Evolutionary conservation across 108 stramenopile genomes (phyloP), one percentile per base, ranked within the genome.

Genomic region (Pseudonitzschia pungens): DNA sequence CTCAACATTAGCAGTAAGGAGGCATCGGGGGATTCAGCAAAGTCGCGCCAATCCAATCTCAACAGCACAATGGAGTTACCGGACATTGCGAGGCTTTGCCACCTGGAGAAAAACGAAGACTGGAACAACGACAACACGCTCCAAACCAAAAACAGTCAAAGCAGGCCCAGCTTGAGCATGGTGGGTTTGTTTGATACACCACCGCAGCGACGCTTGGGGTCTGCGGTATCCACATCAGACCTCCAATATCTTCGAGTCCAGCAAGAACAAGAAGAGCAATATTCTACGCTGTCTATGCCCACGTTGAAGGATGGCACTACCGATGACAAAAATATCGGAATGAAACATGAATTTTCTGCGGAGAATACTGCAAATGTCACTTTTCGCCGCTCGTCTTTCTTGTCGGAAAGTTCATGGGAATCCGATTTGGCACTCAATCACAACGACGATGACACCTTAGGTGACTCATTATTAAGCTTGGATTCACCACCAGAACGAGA

Each of bases 231-330:
- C 16, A 48, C 45, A 12, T 12, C 45, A 11, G 45, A 48, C 22
- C 54, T 55, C 4, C 4, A 36, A 36, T 6, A 36, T 6, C 24
- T 55, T 24, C 12, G 20, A 2, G 2, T 11, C 2, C 54, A 55
- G 20, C 2, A 55, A 5, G 54, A 26, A 24, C 24, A 55, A 1
- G 54, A 55, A 10, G 10, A 55, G 12, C 16, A 24, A 12, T 11
- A 24, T 55, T 48, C 45, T 12, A 11, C 45, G 45, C 54, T 55
- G 24, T 55, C 54, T 24, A 55, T 55, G 24, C 54, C 54, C 54
- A 26, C 12, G 10, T 55, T 55, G 54, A 11, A 12, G 26, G 26
- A 2, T 24, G 45, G 10, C 5, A 48, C 3, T 11, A 2, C 1
- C 45, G 10, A 11, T 1, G 45, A 48, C 45, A 18, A 48, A 4